These are phyloP conservation scores for Lupinus albus DNA, from an alignment of 306 rosid species.

Conservation along the genomic window DNA sequence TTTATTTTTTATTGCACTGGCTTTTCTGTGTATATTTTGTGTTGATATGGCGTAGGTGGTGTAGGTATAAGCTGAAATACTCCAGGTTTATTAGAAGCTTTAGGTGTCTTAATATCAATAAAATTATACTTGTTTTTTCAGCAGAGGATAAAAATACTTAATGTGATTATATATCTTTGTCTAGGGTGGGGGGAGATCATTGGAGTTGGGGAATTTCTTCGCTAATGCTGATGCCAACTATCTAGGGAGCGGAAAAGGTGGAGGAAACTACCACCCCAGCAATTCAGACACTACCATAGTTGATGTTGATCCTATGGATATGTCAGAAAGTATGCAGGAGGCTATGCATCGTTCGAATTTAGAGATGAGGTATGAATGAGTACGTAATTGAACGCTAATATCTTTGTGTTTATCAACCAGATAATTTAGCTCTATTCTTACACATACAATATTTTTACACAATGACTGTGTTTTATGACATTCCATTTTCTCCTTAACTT, in stretches of 20 bases:
- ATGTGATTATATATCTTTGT: constrained; percentile 45
- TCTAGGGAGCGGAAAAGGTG: constrained; percentile 61
- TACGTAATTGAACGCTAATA: constrained; percentile 40
- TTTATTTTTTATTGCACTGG: constrained; percentile 11
- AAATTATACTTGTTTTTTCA: constrained; percentile 22
- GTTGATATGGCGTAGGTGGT: constrained; percentile 31
- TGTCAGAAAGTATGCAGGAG: constrained; percentile 98
- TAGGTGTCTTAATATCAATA: constrained; percentile 21
- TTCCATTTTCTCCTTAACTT: too few species aligned
- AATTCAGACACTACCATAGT: constrained; percentile 47
- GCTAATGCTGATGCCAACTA: constrained; percentile 81
- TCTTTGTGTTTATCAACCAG: constrained; percentile 12
- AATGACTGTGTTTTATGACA: too few species aligned
- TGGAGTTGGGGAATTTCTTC: constrained; percentile 82
- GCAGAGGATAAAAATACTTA: constrained; percentile 21
- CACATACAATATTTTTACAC: too few species aligned
- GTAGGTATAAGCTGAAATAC: constrained; percentile 28
- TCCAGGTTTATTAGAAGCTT: constrained; percentile 4
- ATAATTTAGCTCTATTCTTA: constrained; percentile 12
- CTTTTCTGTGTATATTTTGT: constrained; percentile 10
- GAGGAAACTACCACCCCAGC: constrained; percentile 54
- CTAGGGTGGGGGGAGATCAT: constrained; percentile 80
- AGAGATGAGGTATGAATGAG: constrained; percentile 82
- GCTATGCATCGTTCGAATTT: constrained; percentile 97
- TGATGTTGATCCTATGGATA: constrained; percentile 90